Percentiles rank a stretch among this genome's conserved stretches.
Evolutionary conservation across 345 rosid species (phyloP).

Genomic region (Populus davidiana): DNA sequence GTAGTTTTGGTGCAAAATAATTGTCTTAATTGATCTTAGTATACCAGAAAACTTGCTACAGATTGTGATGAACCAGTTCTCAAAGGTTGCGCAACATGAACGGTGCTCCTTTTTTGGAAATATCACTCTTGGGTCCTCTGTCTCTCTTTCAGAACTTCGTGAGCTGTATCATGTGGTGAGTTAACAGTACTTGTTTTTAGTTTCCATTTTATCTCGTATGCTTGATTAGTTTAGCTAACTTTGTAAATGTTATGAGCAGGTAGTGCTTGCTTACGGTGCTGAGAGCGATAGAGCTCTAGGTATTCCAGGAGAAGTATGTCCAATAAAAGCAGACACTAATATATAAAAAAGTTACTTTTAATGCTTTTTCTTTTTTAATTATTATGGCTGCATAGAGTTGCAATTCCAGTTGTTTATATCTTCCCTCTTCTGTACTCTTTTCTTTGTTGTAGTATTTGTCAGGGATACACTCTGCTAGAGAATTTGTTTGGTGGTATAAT

Average conservation of each 20-base stretch:
- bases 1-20: not conserved
- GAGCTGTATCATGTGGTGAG: conserved; percentile 71
- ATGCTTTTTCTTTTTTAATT: not conserved
- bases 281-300: conserved; percentile 85
- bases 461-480: conserved; percentile 84
- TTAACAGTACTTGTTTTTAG: not conserved
- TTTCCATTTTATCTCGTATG: conserved; percentile 1
- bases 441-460: conserved; percentile 43
- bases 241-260: conserved; percentile 43
- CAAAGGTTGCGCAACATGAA: conserved; percentile 63
- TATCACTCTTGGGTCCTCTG: conserved; percentile 62
- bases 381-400: not conserved
- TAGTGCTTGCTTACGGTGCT: conserved; percentile 93
- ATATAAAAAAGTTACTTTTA: too few species aligned
- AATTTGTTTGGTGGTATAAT: conserved; percentile 98
- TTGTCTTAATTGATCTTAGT: conserved; percentile 45
- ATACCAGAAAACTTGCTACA: conserved; percentile 55
- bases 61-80: conserved; percentile 82
- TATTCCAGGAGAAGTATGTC: conserved; percentile 80
- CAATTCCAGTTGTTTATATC: not conserved
- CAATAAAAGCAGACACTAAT: not conserved
- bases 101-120: conserved; percentile 80
- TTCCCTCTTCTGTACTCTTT: not conserved
- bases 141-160: conserved; percentile 72
- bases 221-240: conserved; percentile 1